phyloP scores from a whole-genome alignment of 306 rosid genomes.

The Mucuna pruriens region DNA sequence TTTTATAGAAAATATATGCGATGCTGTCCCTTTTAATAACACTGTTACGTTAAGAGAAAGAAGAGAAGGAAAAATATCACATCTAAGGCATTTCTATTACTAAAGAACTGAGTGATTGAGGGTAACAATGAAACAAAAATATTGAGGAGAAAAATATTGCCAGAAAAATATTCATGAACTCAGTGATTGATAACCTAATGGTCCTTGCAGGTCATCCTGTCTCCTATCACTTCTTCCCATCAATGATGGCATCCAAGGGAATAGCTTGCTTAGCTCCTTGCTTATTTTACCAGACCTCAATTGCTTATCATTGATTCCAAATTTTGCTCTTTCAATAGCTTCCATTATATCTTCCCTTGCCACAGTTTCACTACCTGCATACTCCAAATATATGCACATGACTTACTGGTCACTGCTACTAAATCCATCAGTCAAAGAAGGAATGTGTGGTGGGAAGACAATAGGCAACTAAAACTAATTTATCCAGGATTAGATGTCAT shows the following conservation, averaged over 20 bases:
- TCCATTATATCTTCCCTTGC: conserved; percentile 90
- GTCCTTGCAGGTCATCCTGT: conserved; percentile 64
- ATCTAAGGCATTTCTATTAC: too few species aligned
- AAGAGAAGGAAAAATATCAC: too few species aligned
- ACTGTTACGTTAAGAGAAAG: too few species aligned
- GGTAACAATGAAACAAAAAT: conserved; percentile 20
- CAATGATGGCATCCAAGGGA: conserved; percentile 93
- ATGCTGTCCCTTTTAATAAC: too few species aligned
- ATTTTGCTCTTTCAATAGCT: conserved; percentile 95
- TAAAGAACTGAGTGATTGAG: too few species aligned
- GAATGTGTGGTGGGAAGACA: not conserved
- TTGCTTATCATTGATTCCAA: conserved; percentile 75
- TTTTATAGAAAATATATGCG: too few species aligned
- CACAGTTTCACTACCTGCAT: conserved; percentile 77
- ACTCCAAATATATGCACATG: conserved; percentile 14
- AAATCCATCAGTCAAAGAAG: not conserved
- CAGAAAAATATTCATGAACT: conserved; percentile 52
- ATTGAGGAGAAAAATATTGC: not conserved
- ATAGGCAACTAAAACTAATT: conserved; percentile 5
- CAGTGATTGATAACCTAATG: conserved; percentile 82
- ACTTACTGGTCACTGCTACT: not conserved
- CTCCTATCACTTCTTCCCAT: conserved; percentile 60
- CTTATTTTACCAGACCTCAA: conserved; percentile 58
- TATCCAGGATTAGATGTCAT: not conserved
- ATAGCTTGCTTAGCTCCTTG: conserved; percentile 76